phyloP scores from a whole-genome alignment of 495 filamentous ascomycete genomes.

The Pyrenula aspistea region DNA sequence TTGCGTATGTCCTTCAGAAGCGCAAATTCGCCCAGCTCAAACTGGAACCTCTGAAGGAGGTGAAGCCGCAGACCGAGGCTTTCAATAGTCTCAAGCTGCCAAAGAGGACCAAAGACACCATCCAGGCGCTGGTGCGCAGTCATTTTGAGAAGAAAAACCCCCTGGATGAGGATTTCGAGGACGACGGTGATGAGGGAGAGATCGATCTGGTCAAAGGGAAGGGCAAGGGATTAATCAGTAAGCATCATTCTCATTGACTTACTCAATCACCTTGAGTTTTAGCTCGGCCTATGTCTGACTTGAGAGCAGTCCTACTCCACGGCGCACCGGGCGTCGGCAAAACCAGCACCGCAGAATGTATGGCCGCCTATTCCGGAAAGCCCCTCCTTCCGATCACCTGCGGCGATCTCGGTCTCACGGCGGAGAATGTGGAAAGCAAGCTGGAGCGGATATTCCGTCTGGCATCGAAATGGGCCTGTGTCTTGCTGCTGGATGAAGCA shows the following conservation, averaged over 20 bases:
- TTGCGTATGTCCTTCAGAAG: constrained; percentile 3
- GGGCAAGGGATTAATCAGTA: constrained; percentile 13
- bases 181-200: constrained; percentile 11
- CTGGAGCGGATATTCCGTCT: constrained; percentile 28
- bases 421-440: constrained; percentile 24
- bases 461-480: constrained; percentile 33
- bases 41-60: constrained; percentile 1
- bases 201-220: constrained; percentile 32
- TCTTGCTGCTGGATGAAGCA: constrained; percentile 42
- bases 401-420: constrained; percentile 21
- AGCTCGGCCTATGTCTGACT: background rate
- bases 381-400: constrained; percentile 23
- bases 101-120: constrained; percentile 17
- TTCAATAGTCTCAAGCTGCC: constrained; percentile 26
- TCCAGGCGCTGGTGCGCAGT: constrained; percentile 25
- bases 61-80: constrained; percentile 8
- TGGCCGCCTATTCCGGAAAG: constrained; percentile 15
- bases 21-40: constrained; percentile 13
- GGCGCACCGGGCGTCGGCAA: constrained; percentile 39
- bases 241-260: background rate
- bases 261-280: background rate
- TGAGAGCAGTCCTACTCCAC: constrained; percentile 32
- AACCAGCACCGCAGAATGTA: constrained; percentile 31
- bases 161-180: constrained; percentile 12
- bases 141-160: constrained; percentile 14